Evolutionary conservation across 2,329 filamentous ascomycete genomes (phyloP), one percentile per base, ranked within the genome.

Genomic region (Colletotrichum sp.): DNA sequence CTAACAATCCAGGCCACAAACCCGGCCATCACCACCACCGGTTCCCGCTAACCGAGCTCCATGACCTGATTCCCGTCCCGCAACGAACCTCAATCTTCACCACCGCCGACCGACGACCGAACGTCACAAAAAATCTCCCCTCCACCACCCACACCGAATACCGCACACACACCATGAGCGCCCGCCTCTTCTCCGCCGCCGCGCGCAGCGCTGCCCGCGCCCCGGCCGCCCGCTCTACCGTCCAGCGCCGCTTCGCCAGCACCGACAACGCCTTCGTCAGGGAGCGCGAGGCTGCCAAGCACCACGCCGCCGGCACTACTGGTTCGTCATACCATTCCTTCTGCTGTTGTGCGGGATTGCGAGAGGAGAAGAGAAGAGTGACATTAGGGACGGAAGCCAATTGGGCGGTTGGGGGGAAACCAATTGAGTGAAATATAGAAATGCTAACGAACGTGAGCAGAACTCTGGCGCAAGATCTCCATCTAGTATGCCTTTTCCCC

Each of bases 391-490:
- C 32, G 18, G 1, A 0, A 34, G 18, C 26, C 32, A 13, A 70
- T 32, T 34, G 67, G 21, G 16, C 16, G 6, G 12, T 10, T 16
- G n/a, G 43, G 10, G 3, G 43, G 43, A 48, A 48, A 12, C 12
- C 48, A 21, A 63, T 32, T 48, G 39, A 30, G 26, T n/a, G 36
- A 64, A 64, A 26, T 24, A 13, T n/a, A 10, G 7, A 32, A 34
- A 12, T 28, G 55, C 72, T 75, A 59, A 75, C 69, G n/a, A 24
- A 28, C 66, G 43, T 68, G 64, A 76, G 78, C 84, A 98, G 96
- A 95, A 82, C 92, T 98, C 82, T 99, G 97, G 97, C 93, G 92
- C 87, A 99, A 98, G 91, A 93, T 99, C 82, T 97, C 95, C 79
- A 90, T 98, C 90, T 99, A 95, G 96, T 98, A 95, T 88, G 94